Percentiles rank a stretch among this genome's conserved stretches.
Conservation (phyloP, 2,329 filamentous ascomycete genomes). For the Arachnomyces sp. region DNA sequence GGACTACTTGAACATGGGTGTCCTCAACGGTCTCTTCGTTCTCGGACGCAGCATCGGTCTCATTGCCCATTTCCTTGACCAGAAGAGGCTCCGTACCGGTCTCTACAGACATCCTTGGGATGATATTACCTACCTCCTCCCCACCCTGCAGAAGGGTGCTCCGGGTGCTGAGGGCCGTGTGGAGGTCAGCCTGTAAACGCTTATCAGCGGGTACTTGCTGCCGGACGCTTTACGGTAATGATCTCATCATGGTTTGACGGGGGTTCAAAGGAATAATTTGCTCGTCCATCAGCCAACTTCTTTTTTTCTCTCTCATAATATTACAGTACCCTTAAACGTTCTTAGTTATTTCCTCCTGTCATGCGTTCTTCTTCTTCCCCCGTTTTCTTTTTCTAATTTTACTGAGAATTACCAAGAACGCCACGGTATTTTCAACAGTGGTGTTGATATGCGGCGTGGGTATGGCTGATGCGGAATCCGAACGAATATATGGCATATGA, state of each 20-base stretch:
- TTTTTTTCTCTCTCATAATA: no score
- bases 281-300: no score
- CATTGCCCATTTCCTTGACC: constrained; percentile 98
- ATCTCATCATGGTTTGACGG: not conserved
- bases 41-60: constrained; percentile 95
- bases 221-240: not conserved
- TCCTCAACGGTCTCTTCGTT: constrained; percentile 98
- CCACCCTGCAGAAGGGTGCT: constrained; percentile 63
- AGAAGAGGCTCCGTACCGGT: constrained; percentile 97
- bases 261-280: no score
- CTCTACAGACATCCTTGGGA: constrained; percentile 99
- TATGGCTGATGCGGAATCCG: constrained; percentile 15
- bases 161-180: constrained; percentile 77
- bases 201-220: no score
- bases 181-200: constrained; percentile 66
- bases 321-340: no score
- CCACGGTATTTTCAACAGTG: no score
- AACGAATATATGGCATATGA: constrained; percentile 3
- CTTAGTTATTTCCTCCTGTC: no score
- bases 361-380: no score
- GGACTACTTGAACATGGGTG: constrained; percentile 98
- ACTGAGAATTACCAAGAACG: no score
- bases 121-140: constrained; percentile 91
- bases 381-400: no score
- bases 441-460: not conserved